Percentiles rank a stretch among this genome's conserved stretches.
phyloP scores from a whole-genome alignment of 352 stramenopile genomes.

The Globisporangium rhizosaccharum region DNA sequence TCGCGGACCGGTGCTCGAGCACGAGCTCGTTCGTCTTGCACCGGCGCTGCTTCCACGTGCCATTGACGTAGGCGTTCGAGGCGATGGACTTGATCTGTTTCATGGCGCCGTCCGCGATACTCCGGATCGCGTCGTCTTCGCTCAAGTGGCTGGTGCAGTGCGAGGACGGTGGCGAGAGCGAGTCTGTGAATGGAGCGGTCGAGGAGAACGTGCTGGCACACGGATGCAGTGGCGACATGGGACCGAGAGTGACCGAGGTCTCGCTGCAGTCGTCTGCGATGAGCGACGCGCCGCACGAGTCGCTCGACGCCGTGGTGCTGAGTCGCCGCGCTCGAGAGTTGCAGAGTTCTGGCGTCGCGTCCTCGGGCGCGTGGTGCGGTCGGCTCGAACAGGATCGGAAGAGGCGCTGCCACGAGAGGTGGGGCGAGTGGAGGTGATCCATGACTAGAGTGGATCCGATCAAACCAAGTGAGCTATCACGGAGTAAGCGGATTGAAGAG shows the following conservation, averaged over 20 bases:
- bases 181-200: neutral
- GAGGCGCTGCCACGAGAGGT: slow-evolving; percentile 18
- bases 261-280: neutral
- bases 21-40: slow-evolving; percentile 7
- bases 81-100: slow-evolving; percentile 8
- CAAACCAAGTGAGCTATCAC: neutral
- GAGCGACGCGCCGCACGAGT: neutral
- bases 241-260: slow-evolving; percentile 2
- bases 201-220: neutral
- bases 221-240: slow-evolving; percentile 2
- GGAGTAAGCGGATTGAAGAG: neutral
- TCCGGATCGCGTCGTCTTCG: slow-evolving; percentile 9
- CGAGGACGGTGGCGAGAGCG: neutral
- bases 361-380: neutral
- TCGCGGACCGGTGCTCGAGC: slow-evolving; percentile 11
- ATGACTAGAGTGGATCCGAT: neutral
- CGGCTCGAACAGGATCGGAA: neutral
- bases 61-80: slow-evolving; percentile 10
- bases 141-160: slow-evolving; percentile 1
- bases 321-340: neutral
- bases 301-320: neutral
- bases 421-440: slow-evolving; percentile 19
- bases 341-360: neutral
- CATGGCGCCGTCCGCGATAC: slow-evolving; percentile 7
- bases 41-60: slow-evolving; percentile 13